A percentile compares a stretch with the other conserved stretches of the same genome.
Conservation (phyloP, 805 yeast genomes). For the Candida vaughaniae region DNA sequence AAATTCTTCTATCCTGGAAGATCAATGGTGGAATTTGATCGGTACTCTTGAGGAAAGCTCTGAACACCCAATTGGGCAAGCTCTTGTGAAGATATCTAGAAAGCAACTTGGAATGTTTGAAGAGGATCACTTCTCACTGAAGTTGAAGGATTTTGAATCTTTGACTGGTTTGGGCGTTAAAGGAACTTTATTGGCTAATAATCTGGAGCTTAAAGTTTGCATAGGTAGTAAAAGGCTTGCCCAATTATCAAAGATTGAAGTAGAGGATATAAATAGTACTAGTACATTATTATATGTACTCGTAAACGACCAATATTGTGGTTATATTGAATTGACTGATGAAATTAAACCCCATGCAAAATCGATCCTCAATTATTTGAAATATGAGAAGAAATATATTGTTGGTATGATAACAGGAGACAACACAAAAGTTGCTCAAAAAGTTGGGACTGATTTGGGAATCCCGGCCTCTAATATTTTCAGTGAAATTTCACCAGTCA, state of each 20-base stretch:
- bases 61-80: slow-evolving; percentile 87
- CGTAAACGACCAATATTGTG: slow-evolving; percentile 57
- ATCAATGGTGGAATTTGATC: slow-evolving; percentile 51
- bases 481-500: slow-evolving; percentile 74
- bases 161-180: slow-evolving; percentile 48
- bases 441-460: slow-evolving; percentile 66
- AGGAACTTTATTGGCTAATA: slow-evolving; percentile 24
- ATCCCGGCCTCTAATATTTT: slow-evolving; percentile 63
- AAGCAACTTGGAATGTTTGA: slow-evolving; percentile 26
- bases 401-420: slow-evolving; percentile 95
- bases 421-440: slow-evolving; percentile 55
- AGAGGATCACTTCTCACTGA: slow-evolving; percentile 29
- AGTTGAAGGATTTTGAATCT: slow-evolving; percentile 34
- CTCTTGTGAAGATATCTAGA: slow-evolving; percentile 49
- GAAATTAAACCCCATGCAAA: slow-evolving; percentile 63
- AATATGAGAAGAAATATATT: slow-evolving; percentile 46
- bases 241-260: slow-evolving; percentile 12
- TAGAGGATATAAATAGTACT: slow-evolving; percentile 17
- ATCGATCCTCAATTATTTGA: slow-evolving; percentile 56
- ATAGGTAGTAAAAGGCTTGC: slow-evolving; percentile 50
- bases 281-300: slow-evolving; percentile 56
- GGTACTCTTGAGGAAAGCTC: slow-evolving; percentile 64
- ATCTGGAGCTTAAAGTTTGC: slow-evolving; percentile 29
- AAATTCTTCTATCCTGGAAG: slow-evolving; percentile 1
- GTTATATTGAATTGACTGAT: slow-evolving; percentile 69